phyloP scores from a whole-genome alignment of 2,329 filamentous ascomycete genomes.

The Curvularia lunata region DNA sequence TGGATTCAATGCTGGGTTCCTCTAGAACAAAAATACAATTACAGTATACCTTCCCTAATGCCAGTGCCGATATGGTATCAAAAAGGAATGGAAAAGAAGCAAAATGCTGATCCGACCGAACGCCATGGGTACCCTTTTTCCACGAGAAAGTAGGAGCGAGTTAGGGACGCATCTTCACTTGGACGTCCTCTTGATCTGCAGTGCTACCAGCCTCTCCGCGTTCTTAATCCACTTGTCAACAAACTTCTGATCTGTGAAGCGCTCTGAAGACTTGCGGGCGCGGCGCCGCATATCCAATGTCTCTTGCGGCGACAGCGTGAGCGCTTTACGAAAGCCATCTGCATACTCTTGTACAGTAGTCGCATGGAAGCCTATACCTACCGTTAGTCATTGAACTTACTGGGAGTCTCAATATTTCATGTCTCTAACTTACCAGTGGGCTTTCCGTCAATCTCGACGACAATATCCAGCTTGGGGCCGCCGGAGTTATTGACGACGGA shows the following conservation, averaged over 20 bases:
- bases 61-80: constrained; percentile 19
- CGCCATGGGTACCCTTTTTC: not conserved
- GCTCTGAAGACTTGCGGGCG: constrained; percentile 76
- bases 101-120: not conserved
- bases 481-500: constrained; percentile 92
- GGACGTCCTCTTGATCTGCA: constrained; percentile 41
- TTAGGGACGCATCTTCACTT: constrained; percentile 4
- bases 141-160: not conserved
- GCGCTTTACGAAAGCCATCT: constrained; percentile 75
- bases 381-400: not conserved
- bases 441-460: constrained; percentile 77
- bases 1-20: not conserved
- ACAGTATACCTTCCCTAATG: not conserved
- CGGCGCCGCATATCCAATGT: constrained; percentile 75
- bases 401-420: not conserved
- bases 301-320: constrained; percentile 68
- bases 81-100: not conserved
- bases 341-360: constrained; percentile 81
- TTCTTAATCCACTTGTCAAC: constrained; percentile 76
- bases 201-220: constrained; percentile 71
- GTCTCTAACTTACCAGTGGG: constrained; percentile 67
- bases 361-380: constrained; percentile 76
- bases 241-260: constrained; percentile 91
- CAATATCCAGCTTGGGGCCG: constrained; percentile 92
- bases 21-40: not conserved